Conservation (phyloP, 306 rosid species). For the Potentilla sterilis region DNA sequence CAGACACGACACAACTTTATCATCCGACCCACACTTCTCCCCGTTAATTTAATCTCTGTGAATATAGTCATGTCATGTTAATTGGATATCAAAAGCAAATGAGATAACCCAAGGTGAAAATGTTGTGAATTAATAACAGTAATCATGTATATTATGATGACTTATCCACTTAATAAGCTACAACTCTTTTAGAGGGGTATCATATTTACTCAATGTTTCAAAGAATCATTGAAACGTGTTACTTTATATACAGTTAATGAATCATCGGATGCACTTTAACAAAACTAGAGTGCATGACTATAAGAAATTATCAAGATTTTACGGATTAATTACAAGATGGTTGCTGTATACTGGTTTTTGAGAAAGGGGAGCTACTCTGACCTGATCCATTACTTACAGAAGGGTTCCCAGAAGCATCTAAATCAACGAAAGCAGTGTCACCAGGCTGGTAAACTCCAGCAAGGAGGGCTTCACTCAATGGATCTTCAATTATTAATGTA, state of each 20-base stretch:
- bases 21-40: neutral
- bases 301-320: neutral
- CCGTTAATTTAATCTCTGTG: neutral
- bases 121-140: neutral
- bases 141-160: neutral
- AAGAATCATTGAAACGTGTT: neutral
- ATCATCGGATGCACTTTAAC: slow-evolving; percentile 11
- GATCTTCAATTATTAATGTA: slow-evolving; percentile 62
- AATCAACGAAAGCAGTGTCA: slow-evolving; percentile 61
- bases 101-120: neutral
- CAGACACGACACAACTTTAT: neutral
- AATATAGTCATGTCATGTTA: too few species aligned
- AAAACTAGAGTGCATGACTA: slow-evolving; percentile 15
- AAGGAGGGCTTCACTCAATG: slow-evolving; percentile 69
- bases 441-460: slow-evolving; percentile 59
- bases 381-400: slow-evolving; percentile 48
- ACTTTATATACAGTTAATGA: slow-evolving; percentile 10
- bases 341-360: slow-evolving; percentile 34
- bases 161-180: neutral
- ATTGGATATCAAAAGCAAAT: neutral
- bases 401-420: slow-evolving; percentile 70
- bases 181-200: neutral
- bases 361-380: slow-evolving; percentile 41
- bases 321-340: slow-evolving; percentile 23
- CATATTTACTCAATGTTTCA: slow-evolving; percentile 1